Base-by-base conservation (phyloP, 306 rosid species). In the Myrica gale region DNA sequence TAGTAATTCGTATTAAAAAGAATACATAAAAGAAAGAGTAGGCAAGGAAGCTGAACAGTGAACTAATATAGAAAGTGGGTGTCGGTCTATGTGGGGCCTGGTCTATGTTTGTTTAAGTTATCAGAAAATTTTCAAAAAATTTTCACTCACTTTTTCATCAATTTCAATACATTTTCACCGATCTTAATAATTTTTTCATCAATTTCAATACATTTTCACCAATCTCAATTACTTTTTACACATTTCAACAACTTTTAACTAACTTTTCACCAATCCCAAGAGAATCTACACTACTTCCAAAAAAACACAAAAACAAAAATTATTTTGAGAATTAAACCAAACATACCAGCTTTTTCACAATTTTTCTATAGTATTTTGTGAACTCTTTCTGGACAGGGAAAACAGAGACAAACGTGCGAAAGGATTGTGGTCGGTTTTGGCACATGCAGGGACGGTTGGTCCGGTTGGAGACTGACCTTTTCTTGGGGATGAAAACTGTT, bases 401-500 rank as follows among this genome's bases (percentile, higher is more conserved):
- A 63, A 11, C 39, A 51, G 63, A 41, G 76, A 73, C 80, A 69
- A 84, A 75, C 78, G 78, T 74, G 84, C 69, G 62, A 47, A 32
- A 78, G 79, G 80, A 76, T 61, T 76, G 50, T 74, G 85, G 85
- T 73, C 80, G 84, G 85, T 85, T 67, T 84, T 83, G 86, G 80
- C 79, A 51, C 75, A 16, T 56, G 75, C 65, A 17, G 58, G 51
- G 44, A 42, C 48, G 32, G 60, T 74, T 74, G 62, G 7, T 61
- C 16, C 48, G 46, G 32, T 46, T 60, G 69, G 12, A 71, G 78
- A 72, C 43, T 2, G 2, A 17, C 52, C 32, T 67, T 6, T 72
- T 26, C 68, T 76, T 11, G 46, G 45, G 61, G 68, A 63, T 19
- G n/a, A 60, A 21, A 23, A 11, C n/a, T 60, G 26, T 62, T 62